These are phyloP conservation scores for Thelonectria discophora DNA, from an alignment of 2,329 filamentous ascomycete species.

Conservation along the genomic window DNA sequence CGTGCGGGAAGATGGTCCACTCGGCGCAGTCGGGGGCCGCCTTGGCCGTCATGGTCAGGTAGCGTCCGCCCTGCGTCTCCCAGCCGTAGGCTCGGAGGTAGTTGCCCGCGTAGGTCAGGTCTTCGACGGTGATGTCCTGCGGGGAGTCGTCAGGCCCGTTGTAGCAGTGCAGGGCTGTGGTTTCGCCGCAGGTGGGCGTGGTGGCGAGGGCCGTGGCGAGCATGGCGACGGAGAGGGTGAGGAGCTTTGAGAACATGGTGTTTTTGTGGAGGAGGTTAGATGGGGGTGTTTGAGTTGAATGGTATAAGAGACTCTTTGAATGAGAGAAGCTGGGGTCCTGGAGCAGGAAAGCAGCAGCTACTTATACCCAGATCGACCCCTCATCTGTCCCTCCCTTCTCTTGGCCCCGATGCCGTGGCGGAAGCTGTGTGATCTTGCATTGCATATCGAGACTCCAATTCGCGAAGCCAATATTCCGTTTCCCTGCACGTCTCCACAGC, in stretches of 20 bases:
- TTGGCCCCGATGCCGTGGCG: neutral
- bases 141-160: slow-evolving; percentile 27
- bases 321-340: too few relatives aligned
- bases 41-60: slow-evolving; percentile 31
- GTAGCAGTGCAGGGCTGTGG: slow-evolving; percentile 30
- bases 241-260: slow-evolving; percentile 4
- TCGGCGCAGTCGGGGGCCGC: slow-evolving; percentile 36
- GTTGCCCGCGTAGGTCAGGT: slow-evolving; percentile 32
- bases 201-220: neutral
- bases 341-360: neutral
- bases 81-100: slow-evolving; percentile 23
- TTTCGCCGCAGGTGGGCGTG: slow-evolving; percentile 15
- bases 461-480: neutral
- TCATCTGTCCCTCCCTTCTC: neutral
- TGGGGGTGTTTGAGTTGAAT: neutral
- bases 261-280: neutral
- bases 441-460: neutral
- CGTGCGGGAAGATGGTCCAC: slow-evolving; percentile 33
- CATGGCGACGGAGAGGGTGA: slow-evolving; percentile 2
- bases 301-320: neutral
- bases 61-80: slow-evolving; percentile 10
- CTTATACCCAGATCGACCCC: too few relatives aligned
- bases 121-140: slow-evolving; percentile 31
- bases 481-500: neutral
- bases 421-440: neutral